A percentile compares a stretch with the other conserved stretches of the same genome.
These are phyloP conservation scores for Trebouxia gelatinosa DNA, from an alignment of 163 green algal species.

Conservation along the genomic window DNA sequence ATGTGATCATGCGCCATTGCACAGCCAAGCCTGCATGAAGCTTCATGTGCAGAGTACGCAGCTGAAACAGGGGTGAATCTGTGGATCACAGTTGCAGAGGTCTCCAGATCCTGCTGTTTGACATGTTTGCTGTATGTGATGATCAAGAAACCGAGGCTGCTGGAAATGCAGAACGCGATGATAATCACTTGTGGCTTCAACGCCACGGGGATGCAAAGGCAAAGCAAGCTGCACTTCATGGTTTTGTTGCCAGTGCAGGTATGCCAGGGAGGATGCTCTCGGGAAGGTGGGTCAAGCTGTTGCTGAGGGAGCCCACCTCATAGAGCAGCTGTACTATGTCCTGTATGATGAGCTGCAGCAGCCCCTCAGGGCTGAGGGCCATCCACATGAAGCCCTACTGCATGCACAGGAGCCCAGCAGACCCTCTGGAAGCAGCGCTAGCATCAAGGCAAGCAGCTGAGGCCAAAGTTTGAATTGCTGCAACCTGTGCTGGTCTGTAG, in stretches of 20 bases:
- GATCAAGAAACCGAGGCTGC: not conserved
- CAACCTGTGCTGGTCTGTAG: too few relatives aligned
- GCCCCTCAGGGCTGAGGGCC: not conserved
- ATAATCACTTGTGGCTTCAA: not conserved
- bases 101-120: too few relatives aligned
- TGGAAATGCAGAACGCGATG: not conserved
- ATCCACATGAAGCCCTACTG: not conserved
- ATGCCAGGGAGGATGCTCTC: slow-evolving; percentile 24
- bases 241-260: slow-evolving; percentile 13
- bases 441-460: too few relatives aligned
- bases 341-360: slow-evolving; percentile 18
- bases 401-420: too few relatives aligned
- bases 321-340: slow-evolving; percentile 1
- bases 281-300: slow-evolving; percentile 26
- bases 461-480: too few relatives aligned
- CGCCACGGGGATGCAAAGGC: not conserved
- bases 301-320: slow-evolving; percentile 2
- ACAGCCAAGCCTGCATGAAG: too few relatives aligned
- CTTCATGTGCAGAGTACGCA: too few relatives aligned
- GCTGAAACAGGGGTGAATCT: too few relatives aligned
- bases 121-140: slow-evolving; percentile 4
- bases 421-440: too few relatives aligned
- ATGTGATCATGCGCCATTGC: too few relatives aligned
- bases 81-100: too few relatives aligned
- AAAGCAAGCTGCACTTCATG: not conserved